Conservation (phyloP, 2,329 filamentous ascomycete species). For the Plectosphaerella plurivora region DNA sequence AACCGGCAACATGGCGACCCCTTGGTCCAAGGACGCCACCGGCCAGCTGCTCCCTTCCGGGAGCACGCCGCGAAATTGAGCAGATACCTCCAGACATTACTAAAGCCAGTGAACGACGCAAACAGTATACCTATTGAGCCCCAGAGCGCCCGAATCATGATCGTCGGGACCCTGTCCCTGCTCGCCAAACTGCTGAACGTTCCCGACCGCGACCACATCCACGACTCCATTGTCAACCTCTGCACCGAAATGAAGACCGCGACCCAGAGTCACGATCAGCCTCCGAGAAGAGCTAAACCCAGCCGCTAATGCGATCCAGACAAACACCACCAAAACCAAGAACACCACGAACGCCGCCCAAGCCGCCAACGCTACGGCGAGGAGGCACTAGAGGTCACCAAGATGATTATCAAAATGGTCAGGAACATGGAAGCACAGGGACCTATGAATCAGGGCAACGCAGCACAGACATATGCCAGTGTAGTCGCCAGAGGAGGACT, state of each 20-base stretch:
- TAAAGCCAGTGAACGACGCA: constrained; percentile 3
- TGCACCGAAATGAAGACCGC: constrained; percentile 1
- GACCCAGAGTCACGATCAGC: constrained; percentile 3
- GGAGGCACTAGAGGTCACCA: neutral
- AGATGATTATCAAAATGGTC: neutral
- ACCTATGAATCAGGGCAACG: neutral
- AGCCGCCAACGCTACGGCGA: neutral
- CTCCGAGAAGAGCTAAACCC: constrained; percentile 3
- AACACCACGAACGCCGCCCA: neutral
- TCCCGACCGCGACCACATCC: constrained; percentile 1
- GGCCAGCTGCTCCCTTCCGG: constrained; percentile 4
- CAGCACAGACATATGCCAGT: neutral
- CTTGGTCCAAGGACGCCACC: constrained; percentile 3
- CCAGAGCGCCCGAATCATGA: neutral
- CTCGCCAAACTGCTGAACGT: constrained; percentile 2
- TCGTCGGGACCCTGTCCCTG: neutral
- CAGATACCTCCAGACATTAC: constrained; percentile 2
- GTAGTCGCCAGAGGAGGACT: constrained; percentile 3
- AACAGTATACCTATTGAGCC: constrained; percentile 2
- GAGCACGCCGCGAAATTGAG: constrained; percentile 4
- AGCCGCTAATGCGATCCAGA: neutral
- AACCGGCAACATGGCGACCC: constrained; percentile 2
- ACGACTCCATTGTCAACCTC: constrained; percentile 1
- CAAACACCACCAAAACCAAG: constrained; percentile 1
- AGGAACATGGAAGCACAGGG: neutral